Evolutionary conservation across 441 rosid genomes (phyloP), one percentile per base, ranked within the genome.

Genomic region (Erodium texanum): DNA sequence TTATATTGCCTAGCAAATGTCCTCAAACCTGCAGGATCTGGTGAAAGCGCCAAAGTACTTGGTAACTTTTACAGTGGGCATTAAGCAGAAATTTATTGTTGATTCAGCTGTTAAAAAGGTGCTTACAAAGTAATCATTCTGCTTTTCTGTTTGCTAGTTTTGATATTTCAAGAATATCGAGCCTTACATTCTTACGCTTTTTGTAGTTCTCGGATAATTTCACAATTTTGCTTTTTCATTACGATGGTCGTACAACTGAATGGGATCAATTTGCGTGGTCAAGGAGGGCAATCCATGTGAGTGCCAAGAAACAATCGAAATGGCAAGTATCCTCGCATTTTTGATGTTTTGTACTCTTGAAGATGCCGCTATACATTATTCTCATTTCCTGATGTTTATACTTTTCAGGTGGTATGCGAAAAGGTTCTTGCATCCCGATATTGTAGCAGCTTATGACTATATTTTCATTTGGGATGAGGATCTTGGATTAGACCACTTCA

Each of bases 251-350:
- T 45, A 78, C 85, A 64, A 81, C 84, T 67, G 89, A 88, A 36
- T 88, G 90, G 90, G 88, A 86, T 29, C 82, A 82, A 36, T 81
- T 83, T 68, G 89, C 86, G 76, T 88, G 94, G 94, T 86, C 94
- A 16, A 86, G 79, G 77, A 79, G 52, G 2, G 91, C 89, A 32
- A 86, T 88, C 72, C 94, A 88, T 81, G 72, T 88, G 59, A 82
- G 90, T 67, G 78, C 68, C 69, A 81, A 71, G 76, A 88, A 73
- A 74, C 94, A 88, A 80, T 80, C 94, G 10, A 88, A 88, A 82
- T 88, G 94, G 94, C 86, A 48, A 74, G 81, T 56, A 38, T 64
- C 69, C 61, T 75, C 16, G 61, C 45, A 66, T 43, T 14, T 63
- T 9, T 61, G 71, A 11, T 14, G 54, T 45, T 45, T 14, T 45